Evolutionary conservation across 2,329 filamentous ascomycete species (phyloP), one percentile per base, ranked within the genome.

Genomic region (Claviceps sp.): DNA sequence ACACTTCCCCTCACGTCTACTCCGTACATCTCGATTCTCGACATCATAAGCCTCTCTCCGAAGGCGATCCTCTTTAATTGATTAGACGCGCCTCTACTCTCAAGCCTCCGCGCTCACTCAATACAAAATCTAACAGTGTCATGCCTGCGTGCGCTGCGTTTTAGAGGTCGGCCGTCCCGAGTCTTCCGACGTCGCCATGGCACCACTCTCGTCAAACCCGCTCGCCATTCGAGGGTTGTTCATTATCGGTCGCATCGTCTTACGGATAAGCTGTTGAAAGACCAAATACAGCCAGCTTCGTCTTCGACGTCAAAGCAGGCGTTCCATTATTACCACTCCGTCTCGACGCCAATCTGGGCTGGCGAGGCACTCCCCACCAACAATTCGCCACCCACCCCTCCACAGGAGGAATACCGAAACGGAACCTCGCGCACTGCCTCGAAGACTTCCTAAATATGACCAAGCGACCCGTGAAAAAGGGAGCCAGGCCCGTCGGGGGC

Each of bases 201-300:
- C 70, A 74, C 73, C 74, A 75, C 73, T 73, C 72, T 77, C 73
- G 64, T 65, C 66, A 69, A 69, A 64, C 61, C 63, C 59, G 62
- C 63, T 66, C 60, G 63, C 64, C 24, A 44, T 16, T 38, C 53
- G 50, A 50, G 47, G 44, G 37, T 45, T 44, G 14, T 11, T 24
- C 3, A 37, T 37, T 26, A n/a, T 36, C 42, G 9, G 8, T 40
- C 20, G 24, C 42, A 13, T 16, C 11, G 11, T 36, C 9, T 3
- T 20, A 22, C 4, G 2, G 18, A n/a, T 48, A 40, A n/a, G n/a
- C 38, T 54, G 20, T 34, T 54, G 52, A 49, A 49, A 46, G 24
- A 20, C 36, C 14, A 8, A 3, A 18, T 11, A 4, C 13, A 7
- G 38, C 37, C 13, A 8, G 30, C 14, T 13, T 40, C 20, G 20